Evolutionary conservation across 139 green algal genomes (phyloP), one percentile per base, ranked within the genome.

Genomic region (Coelastrella sp.): DNA sequence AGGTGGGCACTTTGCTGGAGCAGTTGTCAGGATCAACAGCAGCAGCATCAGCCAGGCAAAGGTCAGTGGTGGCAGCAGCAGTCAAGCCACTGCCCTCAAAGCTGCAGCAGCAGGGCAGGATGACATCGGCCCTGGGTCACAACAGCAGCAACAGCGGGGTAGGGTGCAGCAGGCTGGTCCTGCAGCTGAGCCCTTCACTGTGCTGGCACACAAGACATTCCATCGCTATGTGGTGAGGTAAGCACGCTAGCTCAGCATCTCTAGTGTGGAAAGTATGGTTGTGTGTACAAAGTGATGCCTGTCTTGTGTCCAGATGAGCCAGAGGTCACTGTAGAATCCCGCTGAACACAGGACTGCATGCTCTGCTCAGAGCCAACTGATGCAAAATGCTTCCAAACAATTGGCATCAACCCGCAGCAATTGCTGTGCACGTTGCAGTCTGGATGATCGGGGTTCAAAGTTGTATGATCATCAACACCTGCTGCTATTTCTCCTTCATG

Each of bases 161-260:
- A 87, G 24, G 87, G 25, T 83, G 65, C 86, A 93, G 79, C 82
- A 92, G 65, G 73, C 25, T 59, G 58, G 85, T 87, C 60, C 63
- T 19, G 19, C 79, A 82, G 22, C 8, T 20, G 91, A 93, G 25
- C 85, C 91, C 5, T 95, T 93, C 63, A 91, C 94, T 68, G 93
- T 95, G 8, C 63, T 96, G 19, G 93, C 87, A 0, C 97, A 99
- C 92, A 98, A 97, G 90, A 97, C 95, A 24, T 95, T 96, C 63
- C 97, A 99, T 90, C 90, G 95, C 24, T 99, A 99, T 84, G 97
- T 99, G 3, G 96, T 99, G 27, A 95, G 97, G 93, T 96, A 58
- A 24, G 87, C 4, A 1, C 35, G 14, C 63, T 70, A 49, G 35
- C 35, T 49, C 35, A 49, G 35, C 35, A 49, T 24, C n/a, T 17